A percentile compares a stretch with the other conserved stretches of the same genome.
Evolutionary conservation across 805 yeast genomes (phyloP).

Genomic region (Kodamaea leandrae): DNA sequence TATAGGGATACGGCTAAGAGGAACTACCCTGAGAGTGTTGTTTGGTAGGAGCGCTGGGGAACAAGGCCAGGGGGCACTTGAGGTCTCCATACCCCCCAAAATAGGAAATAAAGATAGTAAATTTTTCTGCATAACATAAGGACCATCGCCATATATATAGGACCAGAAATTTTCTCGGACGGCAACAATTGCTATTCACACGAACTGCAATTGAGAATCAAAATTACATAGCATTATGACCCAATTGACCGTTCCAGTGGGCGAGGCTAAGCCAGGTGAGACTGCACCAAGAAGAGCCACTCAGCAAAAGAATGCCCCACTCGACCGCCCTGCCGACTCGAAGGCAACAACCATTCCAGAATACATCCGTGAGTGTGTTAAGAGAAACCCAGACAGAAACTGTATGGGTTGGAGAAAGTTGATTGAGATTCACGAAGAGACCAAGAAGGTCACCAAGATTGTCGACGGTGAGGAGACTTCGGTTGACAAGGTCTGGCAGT

Average conservation of each 20-base stretch:
- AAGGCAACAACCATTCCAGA: slow-evolving; percentile 71
- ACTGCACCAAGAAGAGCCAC: slow-evolving; percentile 78
- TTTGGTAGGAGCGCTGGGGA: too few species aligned
- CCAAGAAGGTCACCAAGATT: slow-evolving; percentile 66
- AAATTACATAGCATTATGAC: slow-evolving; percentile 12
- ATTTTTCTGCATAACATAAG: slow-evolving; percentile 1
- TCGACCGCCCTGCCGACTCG: slow-evolving; percentile 60
- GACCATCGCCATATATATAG: slow-evolving; percentile 1
- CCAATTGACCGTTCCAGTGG: slow-evolving; percentile 55
- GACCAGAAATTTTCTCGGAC: slow-evolving; percentile 1
- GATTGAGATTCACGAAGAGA: slow-evolving; percentile 71
- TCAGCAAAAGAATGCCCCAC: slow-evolving; percentile 47
- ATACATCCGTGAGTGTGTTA: slow-evolving; percentile 59
- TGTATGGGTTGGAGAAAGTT: slow-evolving; percentile 81
- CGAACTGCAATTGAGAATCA: background rate
- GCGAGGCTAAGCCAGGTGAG: slow-evolving; percentile 70
- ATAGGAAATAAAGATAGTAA: slow-evolving; percentile 5
- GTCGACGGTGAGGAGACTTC: slow-evolving; percentile 72
- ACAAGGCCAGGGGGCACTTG: background rate
- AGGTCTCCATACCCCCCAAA: background rate
- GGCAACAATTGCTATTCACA: slow-evolving; percentile 5
- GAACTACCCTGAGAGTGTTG: too few species aligned
- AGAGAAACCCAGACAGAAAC: slow-evolving; percentile 49
- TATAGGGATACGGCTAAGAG: background rate
- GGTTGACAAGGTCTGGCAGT: slow-evolving; percentile 85